These are phyloP conservation scores for Peribolospora kevripleyi DNA, from an alignment of 768 basidiomycete genomes.

Conservation along the genomic window DNA sequence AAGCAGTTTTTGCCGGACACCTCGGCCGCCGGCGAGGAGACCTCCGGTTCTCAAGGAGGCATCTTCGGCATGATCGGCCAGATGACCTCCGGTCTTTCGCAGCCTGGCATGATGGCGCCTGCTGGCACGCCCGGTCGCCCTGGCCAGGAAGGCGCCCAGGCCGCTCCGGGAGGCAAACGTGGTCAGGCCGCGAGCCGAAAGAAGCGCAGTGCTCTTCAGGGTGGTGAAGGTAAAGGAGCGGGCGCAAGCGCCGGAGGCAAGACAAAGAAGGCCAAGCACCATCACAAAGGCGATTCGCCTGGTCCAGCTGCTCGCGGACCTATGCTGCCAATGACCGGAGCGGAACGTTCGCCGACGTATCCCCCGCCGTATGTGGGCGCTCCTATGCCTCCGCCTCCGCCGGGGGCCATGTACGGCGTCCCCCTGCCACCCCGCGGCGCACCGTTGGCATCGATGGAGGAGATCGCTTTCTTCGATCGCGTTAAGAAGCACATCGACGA, in stretches of 20 bases:
- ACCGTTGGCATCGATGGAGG: slow-evolving; percentile 26
- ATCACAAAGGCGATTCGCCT: too few species aligned
- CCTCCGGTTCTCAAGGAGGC: slow-evolving; percentile 13
- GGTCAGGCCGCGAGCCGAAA: too few species aligned
- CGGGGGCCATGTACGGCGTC: slow-evolving; percentile 10
- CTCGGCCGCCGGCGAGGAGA: not conserved
- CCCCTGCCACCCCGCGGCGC: slow-evolving; percentile 9
- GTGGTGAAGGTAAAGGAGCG: too few species aligned
- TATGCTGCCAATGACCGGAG: too few species aligned
- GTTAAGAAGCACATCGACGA: slow-evolving; percentile 33
- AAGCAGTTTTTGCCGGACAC: slow-evolving; percentile 16
- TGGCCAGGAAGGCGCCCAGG: not conserved
- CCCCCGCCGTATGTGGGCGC: too few species aligned
- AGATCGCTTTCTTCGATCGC: slow-evolving; percentile 80
- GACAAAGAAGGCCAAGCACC: too few species aligned
- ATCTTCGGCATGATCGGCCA: slow-evolving; percentile 6
- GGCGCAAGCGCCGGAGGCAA: too few species aligned
- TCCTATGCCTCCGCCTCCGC: not conserved
- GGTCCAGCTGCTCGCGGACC: too few species aligned
- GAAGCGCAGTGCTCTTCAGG: too few species aligned
- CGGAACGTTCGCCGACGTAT: too few species aligned
- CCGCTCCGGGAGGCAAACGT: too few species aligned
- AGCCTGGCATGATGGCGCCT: slow-evolving; percentile 30
- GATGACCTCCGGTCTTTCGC: not conserved
- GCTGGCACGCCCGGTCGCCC: slow-evolving; percentile 20